Base-by-base conservation (phyloP, 371 early-diverging fungal genomes). In the Saksenaea oblongispora region DNA sequence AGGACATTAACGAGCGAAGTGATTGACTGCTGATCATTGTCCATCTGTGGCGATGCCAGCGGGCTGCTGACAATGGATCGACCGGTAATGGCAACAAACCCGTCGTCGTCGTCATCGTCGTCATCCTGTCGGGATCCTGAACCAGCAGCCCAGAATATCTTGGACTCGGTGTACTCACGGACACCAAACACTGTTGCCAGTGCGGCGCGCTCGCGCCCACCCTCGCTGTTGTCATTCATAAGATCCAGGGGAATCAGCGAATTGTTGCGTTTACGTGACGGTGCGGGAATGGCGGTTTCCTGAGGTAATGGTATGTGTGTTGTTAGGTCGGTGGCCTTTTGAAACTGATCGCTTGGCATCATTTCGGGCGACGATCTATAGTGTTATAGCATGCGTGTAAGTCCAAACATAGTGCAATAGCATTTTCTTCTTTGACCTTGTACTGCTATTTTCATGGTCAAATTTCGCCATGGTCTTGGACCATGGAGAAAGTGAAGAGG, bases 161-260 rank as follows among this genome's bases (percentile, higher is more conserved):
- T 78, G 1, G 82, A 79, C 42, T 78, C 75, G 8, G 72, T 73
- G 41, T 82, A 82, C 60, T 82, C 82, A 59, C 61, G 62, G 4
- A 78, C 79, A 34, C 82, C 82, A 65, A 78, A 82, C 1, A 82
- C 82, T 17, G 76, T 76, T 11, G 82, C 82, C 28, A 82, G 61
- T 15, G 82, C 79, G 2, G 79, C 82, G 36, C 74, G 62, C 56
- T 82, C 82, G 37, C 74, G 73, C 18, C 75, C 74, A 15, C 80
- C 73, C 36, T 65, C 63, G 24, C 64, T 72, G 5, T 61, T 56
- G 31, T 67, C 69, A 41, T 64, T 63, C 35, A 66, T 56, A 44
- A 70, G 67, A 28, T 75, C 72, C 9, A 61, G 31, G 7, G 73
- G 72, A 55, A 65, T 75, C n/a, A 69, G 55, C 3, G 71, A 71